phyloP scores from a whole-genome alignment of 768 basidiomycete species.

The Naganishia vaughanmartiniae region DNA sequence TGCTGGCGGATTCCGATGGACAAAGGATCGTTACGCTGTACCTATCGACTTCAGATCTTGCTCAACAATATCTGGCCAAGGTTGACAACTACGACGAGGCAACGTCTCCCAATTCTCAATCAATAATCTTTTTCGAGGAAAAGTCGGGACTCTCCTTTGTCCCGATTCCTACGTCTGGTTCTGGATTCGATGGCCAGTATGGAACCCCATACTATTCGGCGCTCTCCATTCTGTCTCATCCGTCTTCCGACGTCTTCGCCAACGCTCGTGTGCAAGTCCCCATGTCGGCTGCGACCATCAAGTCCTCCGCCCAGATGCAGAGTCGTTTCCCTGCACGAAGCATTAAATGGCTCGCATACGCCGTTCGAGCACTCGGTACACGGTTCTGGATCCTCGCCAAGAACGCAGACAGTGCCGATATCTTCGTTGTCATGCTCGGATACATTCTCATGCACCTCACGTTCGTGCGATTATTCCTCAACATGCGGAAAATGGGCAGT shows the following conservation, averaged over 20 bases:
- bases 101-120: not conserved
- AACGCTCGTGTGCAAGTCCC: conserved; percentile 26
- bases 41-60: conserved; percentile 35
- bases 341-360: conserved; percentile 86
- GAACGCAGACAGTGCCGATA: conserved; percentile 94
- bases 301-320: not conserved
- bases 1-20: not conserved
- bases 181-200: not conserved
- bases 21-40: conserved; percentile 36
- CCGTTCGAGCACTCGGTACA: conserved; percentile 67
- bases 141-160: conserved; percentile 15
- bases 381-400: conserved; percentile 85
- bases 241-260: conserved; percentile 34
- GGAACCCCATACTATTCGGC: conserved; percentile 18
- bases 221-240: conserved; percentile 13
- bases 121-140: not conserved
- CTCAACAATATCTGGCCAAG: conserved; percentile 12
- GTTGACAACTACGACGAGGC: conserved; percentile 1
- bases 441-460: conserved; percentile 95
- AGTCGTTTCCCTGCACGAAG: conserved; percentile 54
- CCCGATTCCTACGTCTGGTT: not conserved
- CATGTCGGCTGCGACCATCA: not conserved
- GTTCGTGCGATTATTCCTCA: conserved; percentile 84
- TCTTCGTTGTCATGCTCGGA: conserved; percentile 85
- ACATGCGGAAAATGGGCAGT: conserved; percentile 78